A percentile compares a stretch with the other conserved stretches of the same genome.
Evolutionary conservation across 352 stramenopile species (phyloP).

Genomic region (Poterioochromonas sp.): DNA sequence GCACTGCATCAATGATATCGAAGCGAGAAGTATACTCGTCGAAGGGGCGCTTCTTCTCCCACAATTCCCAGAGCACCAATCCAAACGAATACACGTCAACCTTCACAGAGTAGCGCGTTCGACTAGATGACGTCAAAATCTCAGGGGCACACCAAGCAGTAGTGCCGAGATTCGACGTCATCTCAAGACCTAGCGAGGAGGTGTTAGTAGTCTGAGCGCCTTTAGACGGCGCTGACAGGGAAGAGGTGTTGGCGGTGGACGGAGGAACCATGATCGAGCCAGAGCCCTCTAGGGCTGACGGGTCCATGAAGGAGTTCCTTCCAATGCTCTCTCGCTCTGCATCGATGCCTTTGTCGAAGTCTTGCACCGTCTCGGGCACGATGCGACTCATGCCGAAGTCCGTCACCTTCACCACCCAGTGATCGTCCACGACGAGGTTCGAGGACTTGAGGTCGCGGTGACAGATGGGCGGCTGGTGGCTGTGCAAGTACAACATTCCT

Average conservation of each 20-base stretch:
- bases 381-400: slow-evolving; percentile 28
- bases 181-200: neutral
- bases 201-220: neutral
- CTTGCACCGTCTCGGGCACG: slow-evolving; percentile 16
- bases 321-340: neutral
- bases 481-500: slow-evolving; percentile 77
- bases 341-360: slow-evolving; percentile 11
- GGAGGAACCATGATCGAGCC: slow-evolving; percentile 7
- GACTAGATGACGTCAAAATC: neutral
- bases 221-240: neutral
- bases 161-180: slow-evolving; percentile 21
- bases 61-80: slow-evolving; percentile 29
- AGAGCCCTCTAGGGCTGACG: neutral
- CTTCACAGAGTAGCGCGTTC: slow-evolving; percentile 12
- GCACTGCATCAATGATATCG: slow-evolving; percentile 28
- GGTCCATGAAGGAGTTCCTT: too few relatives aligned
- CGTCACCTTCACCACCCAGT: slow-evolving; percentile 38
- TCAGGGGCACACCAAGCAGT: slow-evolving; percentile 23
- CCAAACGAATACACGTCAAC: slow-evolving; percentile 30
- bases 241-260: neutral
- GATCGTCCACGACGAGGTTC: slow-evolving; percentile 49
- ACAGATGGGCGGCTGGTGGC: slow-evolving; percentile 61
- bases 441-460: slow-evolving; percentile 72
- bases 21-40: slow-evolving; percentile 22
- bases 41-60: slow-evolving; percentile 16